These are phyloP conservation scores for Linum usitatissimum DNA, from an alignment of 345 rosid genomes.

Conservation along the genomic window DNA sequence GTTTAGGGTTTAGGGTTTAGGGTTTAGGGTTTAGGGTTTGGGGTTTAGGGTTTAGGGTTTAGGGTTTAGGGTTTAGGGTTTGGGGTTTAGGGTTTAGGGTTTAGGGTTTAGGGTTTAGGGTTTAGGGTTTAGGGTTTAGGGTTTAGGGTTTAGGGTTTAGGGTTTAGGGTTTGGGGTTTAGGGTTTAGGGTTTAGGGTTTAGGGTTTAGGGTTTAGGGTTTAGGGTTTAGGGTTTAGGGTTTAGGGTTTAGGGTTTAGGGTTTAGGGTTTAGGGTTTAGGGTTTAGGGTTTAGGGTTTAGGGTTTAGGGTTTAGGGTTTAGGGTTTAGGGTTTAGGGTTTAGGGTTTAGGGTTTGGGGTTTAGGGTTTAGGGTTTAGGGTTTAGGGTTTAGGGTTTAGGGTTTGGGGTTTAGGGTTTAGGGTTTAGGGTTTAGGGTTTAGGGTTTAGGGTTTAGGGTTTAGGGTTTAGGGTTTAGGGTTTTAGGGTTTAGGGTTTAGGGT, in stretches of 20 bases:
- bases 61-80: neutral
- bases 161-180: conserved; percentile 15
- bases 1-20: conserved; percentile 1
- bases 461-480: conserved; percentile 6
- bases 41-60: neutral
- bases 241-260: conserved; percentile 8
- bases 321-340: conserved; percentile 14
- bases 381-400: conserved; percentile 11
- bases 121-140: too few relatives aligned
- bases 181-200: conserved; percentile 11
- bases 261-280: conserved; percentile 7
- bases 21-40: conserved; percentile 2
- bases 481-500: conserved; percentile 8
- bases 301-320: conserved; percentile 16
- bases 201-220: conserved; percentile 7
- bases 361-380: conserved; percentile 11
- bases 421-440: conserved; percentile 2
- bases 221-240: neutral
- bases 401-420: neutral
- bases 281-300: conserved; percentile 2
- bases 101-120: too few relatives aligned
- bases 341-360: conserved; percentile 11
- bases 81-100: neutral
- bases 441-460: conserved; percentile 11
- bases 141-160: conserved; percentile 5